Evolutionary conservation across 1,284 basidiomycete species (phyloP), one percentile per base, ranked within the genome.

Genomic region (Bondarzewia mesenterica): DNA sequence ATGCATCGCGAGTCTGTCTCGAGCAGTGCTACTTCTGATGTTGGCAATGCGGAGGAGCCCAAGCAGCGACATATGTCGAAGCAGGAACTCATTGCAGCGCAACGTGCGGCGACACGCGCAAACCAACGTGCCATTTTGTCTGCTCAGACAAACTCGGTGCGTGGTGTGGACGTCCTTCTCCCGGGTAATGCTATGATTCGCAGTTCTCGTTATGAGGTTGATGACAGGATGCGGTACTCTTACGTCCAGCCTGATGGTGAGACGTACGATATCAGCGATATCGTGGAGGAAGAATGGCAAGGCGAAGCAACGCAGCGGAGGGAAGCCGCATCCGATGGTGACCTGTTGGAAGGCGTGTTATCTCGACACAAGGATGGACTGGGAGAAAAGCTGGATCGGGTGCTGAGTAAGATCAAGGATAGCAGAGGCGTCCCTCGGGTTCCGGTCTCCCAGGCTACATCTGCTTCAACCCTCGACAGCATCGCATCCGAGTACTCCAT

Each of bases 51-150:
- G 4, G 69, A 69, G 18, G 63, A 69, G 23, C 52, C 59, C 18
- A 73, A 69, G 56, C 61, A 67, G 36, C 72, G 72, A 39, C 74
- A 76, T 41, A 66, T 79, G 43, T 87, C 87, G 6, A 77, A 83
- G 38, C 87, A 89, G 56, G 91, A 95, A 56, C 86, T 95, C 59
- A 95, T 95, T 44, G 89, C 88, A n/a, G 90, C 90, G 4, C 93
- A 96, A 62, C 78, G 93, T 12, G 89, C 85, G 3, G 86, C 85
- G 0, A 83, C 79, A 4, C 76, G 89, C 21, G 93, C 90, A 5
- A 93, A 83, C 52, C 92, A 95, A 61, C 81, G 83, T 7, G 89
- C 91, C 0, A 83, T 95, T 38, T 72, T 95, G 7, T 88, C 87
- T 5, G 81, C 92, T 0, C 87, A 92, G 57, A 72, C 80, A 5